Evolutionary conservation across 495 filamentous ascomycete species (phyloP), one percentile per base, ranked within the genome.

Genomic region (Hypomontagnella monticulosa): DNA sequence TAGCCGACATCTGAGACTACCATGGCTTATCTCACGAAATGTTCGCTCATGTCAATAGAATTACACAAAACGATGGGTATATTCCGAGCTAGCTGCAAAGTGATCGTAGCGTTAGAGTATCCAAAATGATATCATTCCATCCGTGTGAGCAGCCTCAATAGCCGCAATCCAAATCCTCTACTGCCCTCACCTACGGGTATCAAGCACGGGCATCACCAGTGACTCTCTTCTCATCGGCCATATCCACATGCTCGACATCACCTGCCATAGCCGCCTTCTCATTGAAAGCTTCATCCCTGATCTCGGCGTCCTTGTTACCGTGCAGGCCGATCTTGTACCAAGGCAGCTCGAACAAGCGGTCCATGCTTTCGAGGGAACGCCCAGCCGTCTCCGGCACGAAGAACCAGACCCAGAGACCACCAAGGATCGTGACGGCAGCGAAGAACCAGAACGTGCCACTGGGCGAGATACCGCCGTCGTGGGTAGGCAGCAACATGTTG

Each of bases 371-470:
- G 34, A 88, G 76, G 38, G 81, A 79, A 18, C 86, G 84, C 33
- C 86, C 85, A 12, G 83, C 86, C 3, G 88, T 92, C 78, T 91
- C 89, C 1, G 88, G 88, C 1, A 91, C 79, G 33, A 82, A 81
- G 72, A 89, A 85, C 79, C 80, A 89, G 4, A 86, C 85, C 80
- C 83, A 84, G 0, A 81, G 11, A 0, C 81, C 81, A 32, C 82
- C 84, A 3, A 90, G 8, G 2, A 88, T 30, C 1, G 88, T 92
- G 4, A 90, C 79, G 0, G 78, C 84, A 0, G 81, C 77, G 75
- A 91, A 91, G 73, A 82, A 90, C 82, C 88, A 87, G 72, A 92
- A 90, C 1, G 84, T 86, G 1, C 73, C 88, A 71, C 56, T 80
- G 7, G 60, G 78, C 19, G 63, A 80, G 74, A 79, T 82, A 34